These are phyloP conservation scores for Eucalyptus regnans DNA, from an alignment of 345 rosid genomes.

Conservation along the genomic window DNA sequence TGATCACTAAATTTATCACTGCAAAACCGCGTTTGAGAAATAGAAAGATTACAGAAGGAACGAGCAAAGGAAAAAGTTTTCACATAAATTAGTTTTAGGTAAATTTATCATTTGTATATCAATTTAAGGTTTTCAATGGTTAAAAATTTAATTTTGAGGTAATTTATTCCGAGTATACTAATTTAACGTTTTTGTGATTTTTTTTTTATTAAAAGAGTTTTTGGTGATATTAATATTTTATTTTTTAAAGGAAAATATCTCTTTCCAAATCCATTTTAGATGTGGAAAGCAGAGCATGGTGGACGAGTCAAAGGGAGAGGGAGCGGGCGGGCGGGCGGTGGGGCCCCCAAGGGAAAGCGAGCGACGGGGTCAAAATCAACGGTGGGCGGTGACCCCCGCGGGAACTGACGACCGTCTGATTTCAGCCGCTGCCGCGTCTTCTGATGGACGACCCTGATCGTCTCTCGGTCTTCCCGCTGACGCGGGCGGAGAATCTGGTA, in stretches of 20 bases:
- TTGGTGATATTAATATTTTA: background rate
- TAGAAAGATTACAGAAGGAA: too few species aligned
- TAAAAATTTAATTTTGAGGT: too few species aligned
- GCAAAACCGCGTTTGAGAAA: fast-evolving
- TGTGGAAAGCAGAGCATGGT: background rate
- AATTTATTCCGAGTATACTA: fast-evolving
- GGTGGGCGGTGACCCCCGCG: background rate
- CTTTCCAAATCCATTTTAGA: background rate
- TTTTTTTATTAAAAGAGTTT: too few species aligned
- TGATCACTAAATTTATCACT: fast-evolving
- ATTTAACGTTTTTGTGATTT: fast-evolving
- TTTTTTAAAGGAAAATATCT: background rate
- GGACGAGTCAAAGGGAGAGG: background rate
- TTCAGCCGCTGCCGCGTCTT: background rate
- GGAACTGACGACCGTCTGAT: background rate
- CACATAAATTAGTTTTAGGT: fast-evolving
- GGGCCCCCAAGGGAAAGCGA: background rate
- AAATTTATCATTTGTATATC: fast-evolving
- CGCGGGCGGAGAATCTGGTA: background rate
- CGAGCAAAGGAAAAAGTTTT: fast-evolving
- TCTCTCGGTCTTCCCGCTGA: background rate
- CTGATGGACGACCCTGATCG: background rate
- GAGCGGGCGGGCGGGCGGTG: background rate
- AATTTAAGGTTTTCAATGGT: fast-evolving
- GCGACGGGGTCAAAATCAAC: background rate